Conservation (phyloP, 139 green algal genomes). For the Chlorella ohadii region DNA sequence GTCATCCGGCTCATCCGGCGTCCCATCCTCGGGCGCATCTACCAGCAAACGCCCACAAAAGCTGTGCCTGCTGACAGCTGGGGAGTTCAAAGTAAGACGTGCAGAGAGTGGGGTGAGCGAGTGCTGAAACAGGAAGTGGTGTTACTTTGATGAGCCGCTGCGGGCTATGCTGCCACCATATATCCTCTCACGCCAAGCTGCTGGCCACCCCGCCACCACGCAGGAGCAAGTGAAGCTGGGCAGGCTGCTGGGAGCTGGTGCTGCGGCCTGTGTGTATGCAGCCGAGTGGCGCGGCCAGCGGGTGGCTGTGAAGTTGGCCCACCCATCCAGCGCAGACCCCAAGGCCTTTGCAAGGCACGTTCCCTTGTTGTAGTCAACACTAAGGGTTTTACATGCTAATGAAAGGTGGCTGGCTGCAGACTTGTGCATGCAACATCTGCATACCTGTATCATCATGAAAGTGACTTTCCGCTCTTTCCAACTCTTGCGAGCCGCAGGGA, state of each 20-base stretch:
- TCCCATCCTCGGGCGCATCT: neutral
- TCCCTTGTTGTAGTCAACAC: neutral
- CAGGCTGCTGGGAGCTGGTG: constrained; percentile 32
- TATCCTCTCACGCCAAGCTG: no score
- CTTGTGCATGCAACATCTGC: no score
- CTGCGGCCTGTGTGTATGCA: constrained; percentile 21
- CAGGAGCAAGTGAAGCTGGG: constrained; percentile 35
- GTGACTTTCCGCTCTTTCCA: no score
- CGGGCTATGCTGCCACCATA: no score
- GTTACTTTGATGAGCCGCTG: no score
- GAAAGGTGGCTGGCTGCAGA: no score
- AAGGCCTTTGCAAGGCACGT: neutral
- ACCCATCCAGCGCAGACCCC: constrained; percentile 26
- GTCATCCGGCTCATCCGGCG: neutral
- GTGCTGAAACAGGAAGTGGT: no score
- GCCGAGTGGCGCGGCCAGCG: constrained; percentile 10
- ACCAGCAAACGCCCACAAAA: neutral
- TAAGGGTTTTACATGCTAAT: no score
- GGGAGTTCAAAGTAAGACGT: neutral
- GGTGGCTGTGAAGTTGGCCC: constrained; percentile 45
- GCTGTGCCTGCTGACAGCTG: constrained; percentile 3
- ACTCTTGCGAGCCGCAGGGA: constrained; percentile 30
- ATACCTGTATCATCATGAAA: no score
- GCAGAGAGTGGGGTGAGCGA: no score
- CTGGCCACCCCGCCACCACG: neutral